phyloP scores from a whole-genome alignment of 192 early-diverging fungal species.

The Linnemannia exigua region DNA sequence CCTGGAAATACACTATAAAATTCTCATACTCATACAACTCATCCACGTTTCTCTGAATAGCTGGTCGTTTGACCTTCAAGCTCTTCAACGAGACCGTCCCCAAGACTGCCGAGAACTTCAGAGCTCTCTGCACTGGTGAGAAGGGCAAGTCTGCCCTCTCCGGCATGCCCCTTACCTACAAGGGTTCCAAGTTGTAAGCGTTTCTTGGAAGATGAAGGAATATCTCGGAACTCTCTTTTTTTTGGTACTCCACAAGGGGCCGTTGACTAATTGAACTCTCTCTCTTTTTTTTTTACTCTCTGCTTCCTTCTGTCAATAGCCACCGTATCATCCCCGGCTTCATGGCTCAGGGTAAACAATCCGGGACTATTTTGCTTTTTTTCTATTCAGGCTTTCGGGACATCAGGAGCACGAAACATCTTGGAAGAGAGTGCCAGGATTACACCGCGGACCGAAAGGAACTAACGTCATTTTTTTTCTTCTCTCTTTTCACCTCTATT shows the following conservation, averaged over 20 bases:
- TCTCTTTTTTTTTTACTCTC: not conserved
- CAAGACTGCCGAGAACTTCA: slow-evolving; percentile 97
- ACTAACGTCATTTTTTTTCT: slow-evolving; percentile 4
- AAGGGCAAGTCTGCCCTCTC: slow-evolving; percentile 64
- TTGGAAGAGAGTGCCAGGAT: not conserved
- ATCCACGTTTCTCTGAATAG: slow-evolving; percentile 5
- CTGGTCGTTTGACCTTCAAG: slow-evolving; percentile 72
- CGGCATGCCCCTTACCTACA: slow-evolving; percentile 74
- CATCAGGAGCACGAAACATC: not conserved
- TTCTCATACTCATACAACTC: not conserved
- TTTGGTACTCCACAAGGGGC: not conserved
- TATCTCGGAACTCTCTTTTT: not conserved
- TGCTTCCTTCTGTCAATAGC: slow-evolving; percentile 35
- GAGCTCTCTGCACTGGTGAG: slow-evolving; percentile 76
- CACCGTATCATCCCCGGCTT: slow-evolving; percentile 73
- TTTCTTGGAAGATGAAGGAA: not conserved
- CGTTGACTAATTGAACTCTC: not conserved
- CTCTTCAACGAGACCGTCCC: slow-evolving; percentile 88
- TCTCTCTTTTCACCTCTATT: not conserved
- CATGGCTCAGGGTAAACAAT: slow-evolving; percentile 67
- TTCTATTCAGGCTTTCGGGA: not conserved
- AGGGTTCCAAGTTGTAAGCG: slow-evolving; percentile 67
- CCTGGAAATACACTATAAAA: not conserved
- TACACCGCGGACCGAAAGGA: slow-evolving; percentile 1
- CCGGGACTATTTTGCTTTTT: not conserved